Conservation (phyloP, 108 stramenopile species). For the Pseudonitzschia multiseries region DNA sequence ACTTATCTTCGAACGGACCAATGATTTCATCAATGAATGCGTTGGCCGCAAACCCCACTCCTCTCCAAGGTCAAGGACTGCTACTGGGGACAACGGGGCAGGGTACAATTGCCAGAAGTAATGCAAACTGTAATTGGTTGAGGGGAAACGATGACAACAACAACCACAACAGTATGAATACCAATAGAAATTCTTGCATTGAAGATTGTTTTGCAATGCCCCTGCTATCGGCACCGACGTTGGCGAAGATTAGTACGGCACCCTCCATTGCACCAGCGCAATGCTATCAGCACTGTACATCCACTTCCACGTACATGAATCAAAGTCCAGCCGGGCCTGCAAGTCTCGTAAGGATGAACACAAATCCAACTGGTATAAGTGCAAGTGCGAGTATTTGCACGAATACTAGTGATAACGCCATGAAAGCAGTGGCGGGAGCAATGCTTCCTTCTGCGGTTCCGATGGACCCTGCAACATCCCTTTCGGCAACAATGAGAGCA, state of each 20-base stretch:
- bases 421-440: too few species aligned
- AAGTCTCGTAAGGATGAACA: neutral
- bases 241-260: neutral
- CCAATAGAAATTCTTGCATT: neutral
- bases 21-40: neutral
- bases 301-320: neutral
- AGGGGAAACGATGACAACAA: neutral
- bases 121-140: neutral
- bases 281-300: neutral
- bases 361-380: neutral
- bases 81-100: too few species aligned
- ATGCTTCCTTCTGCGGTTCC: too few species aligned
- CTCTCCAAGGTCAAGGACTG: constrained; percentile 7
- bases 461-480: too few species aligned
- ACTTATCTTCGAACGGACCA: neutral
- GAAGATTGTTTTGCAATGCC: neutral
- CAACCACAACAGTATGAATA: neutral
- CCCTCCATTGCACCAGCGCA: neutral
- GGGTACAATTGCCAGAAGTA: neutral
- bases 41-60: neutral
- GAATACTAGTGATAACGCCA: neutral
- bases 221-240: neutral
- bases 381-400: neutral
- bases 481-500: neutral
- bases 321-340: neutral